Base-by-base conservation (phyloP, 1,284 basidiomycete species). In the Volvariella surrecta region DNA sequence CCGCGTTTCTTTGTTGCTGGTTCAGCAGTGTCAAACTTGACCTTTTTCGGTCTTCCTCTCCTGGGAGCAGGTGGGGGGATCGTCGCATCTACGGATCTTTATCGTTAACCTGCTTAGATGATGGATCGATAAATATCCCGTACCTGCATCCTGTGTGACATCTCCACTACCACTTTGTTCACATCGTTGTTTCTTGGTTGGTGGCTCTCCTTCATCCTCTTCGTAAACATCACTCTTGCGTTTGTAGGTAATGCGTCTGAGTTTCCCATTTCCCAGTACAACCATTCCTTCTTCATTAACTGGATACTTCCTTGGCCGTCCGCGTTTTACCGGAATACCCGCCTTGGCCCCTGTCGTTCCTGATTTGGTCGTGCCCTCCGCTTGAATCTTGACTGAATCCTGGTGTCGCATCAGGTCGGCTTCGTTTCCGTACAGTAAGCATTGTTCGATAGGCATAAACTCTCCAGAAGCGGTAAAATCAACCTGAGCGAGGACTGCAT, bases 401-500 rank as follows among this genome's bases (percentile, higher is more conserved):
- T 80, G 70, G 51, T 71, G 74, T 10, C 52, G 52, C 30, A 57
- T 47, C 20, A 83, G 58, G 2, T 59, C 64, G 4, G 48, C 54
- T 9, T 64, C 58, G 37, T 65, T 60, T n/a, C 64, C 51, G 51
- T 80, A 89, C 56, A 87, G 87, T 16, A 64, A 55, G 4, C 57
- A 58, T 2, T 60, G 49, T 13, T 67, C 58, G 10, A 74, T 47
- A 2, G 57, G 50, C 24, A 67, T 48, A 54, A 85, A 88, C 13
- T 66, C 73, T 6, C 81, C 81, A 7, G 69, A 68, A 28, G 64
- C 55, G 7, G 62, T 60, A 24, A 77, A 52, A 54, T 83, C 71
- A 21, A 70, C 56, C 20, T 71, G 63, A 17, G 57, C 50, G 49
- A 71, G 70, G 4, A 64, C 63, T 9, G 61, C 60, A 18, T 60